These are phyloP conservation scores for Botryotinia globosa DNA, from an alignment of 2,329 filamentous ascomycete species.

Conservation along the genomic window DNA sequence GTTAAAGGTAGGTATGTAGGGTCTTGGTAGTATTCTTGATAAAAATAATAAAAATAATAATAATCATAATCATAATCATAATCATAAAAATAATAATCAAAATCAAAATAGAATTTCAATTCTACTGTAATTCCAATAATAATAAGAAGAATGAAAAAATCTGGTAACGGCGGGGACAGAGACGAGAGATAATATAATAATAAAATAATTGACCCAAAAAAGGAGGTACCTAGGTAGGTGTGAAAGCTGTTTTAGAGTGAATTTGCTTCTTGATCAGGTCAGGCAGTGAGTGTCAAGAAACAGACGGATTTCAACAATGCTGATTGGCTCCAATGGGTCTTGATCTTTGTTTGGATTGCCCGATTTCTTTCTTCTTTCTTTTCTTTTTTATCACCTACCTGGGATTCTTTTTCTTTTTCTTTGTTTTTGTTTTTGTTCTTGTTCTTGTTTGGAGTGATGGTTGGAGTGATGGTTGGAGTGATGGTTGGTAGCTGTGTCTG, in stretches of 20 bases:
- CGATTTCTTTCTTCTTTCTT: not conserved
- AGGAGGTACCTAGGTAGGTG: constrained; percentile 4
- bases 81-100: not conserved
- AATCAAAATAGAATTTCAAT: not conserved
- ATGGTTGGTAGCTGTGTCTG: not conserved
- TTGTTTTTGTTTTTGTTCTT: constrained; percentile 3
- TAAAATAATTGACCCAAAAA: not conserved
- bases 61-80: accelerated
- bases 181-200: not conserved
- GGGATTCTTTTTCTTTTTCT: not conserved
- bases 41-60: not conserved
- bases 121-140: not conserved
- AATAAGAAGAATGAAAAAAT: not conserved
- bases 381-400: not conserved
- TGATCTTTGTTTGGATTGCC: constrained; percentile 11
- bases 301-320: not conserved
- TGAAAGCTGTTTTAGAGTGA: not conserved
- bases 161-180: not conserved
- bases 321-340: constrained; percentile 4
- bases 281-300: constrained; percentile 15
- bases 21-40: not conserved
- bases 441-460: not conserved
- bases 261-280: not conserved
- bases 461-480: not conserved
- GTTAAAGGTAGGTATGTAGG: not conserved